Evolutionary conservation across 805 yeast species (phyloP).

Genomic region (Suhomyces sp.): DNA sequence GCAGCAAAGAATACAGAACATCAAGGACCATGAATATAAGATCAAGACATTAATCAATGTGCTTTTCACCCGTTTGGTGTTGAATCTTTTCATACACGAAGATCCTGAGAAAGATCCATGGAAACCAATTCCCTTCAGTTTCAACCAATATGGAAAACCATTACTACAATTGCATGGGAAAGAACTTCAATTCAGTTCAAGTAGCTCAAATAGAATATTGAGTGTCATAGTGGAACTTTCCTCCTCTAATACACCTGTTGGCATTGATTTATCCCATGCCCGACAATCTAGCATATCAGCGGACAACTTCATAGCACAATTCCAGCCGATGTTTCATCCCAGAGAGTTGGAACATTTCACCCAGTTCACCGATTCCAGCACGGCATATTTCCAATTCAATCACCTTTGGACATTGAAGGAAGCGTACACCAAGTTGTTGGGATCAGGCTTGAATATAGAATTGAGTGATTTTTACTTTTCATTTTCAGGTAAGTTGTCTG

Average conservation of each 20-base stretch:
- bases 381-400: constrained; percentile 41
- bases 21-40: constrained; percentile 33
- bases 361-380: constrained; percentile 22
- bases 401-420: constrained; percentile 80
- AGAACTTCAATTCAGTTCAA: constrained; percentile 49
- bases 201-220: constrained; percentile 54
- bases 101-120: constrained; percentile 16
- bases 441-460: constrained; percentile 47
- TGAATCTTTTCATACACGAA: constrained; percentile 28
- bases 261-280: constrained; percentile 39
- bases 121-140: constrained; percentile 22
- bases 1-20: constrained; percentile 41
- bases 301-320: constrained; percentile 30
- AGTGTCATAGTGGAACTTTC: constrained; percentile 41
- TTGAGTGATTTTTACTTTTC: constrained; percentile 7
- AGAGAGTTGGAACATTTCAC: background rate
- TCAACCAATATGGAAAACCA: constrained; percentile 59
- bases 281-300: constrained; percentile 23
- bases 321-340: constrained; percentile 12
- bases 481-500: background rate
- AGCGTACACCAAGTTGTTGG: constrained; percentile 64
- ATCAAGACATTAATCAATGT: constrained; percentile 41
- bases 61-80: constrained; percentile 44
- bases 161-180: constrained; percentile 19
- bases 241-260: constrained; percentile 21